These are phyloP conservation scores for Corymbia maculata DNA, from an alignment of 345 rosid species.

Conservation along the genomic window DNA sequence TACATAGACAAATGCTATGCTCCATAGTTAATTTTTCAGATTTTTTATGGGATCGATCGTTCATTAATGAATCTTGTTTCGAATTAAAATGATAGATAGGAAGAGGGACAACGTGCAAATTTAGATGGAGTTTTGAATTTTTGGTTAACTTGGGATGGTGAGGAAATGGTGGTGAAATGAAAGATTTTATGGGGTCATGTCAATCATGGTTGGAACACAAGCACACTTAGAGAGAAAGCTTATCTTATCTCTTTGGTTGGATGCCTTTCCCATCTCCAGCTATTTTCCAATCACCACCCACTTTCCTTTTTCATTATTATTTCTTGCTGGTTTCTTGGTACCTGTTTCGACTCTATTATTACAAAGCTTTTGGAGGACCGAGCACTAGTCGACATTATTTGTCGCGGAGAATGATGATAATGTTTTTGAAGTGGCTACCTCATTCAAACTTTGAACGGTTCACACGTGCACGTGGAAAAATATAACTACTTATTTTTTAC, in stretches of 20 bases:
- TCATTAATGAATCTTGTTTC: background rate
- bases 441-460: background rate
- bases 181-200: background rate
- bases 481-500: background rate
- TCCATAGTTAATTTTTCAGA: background rate
- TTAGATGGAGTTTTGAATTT: background rate
- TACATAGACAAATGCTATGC: background rate
- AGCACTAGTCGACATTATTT: background rate
- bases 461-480: background rate
- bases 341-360: background rate
- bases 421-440: background rate
- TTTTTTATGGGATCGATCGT: background rate
- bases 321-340: background rate
- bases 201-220: background rate
- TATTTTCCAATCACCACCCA: background rate
- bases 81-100: background rate
- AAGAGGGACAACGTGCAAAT: background rate
- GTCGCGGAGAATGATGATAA: background rate
- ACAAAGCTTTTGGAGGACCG: background rate
- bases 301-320: background rate
- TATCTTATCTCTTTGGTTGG: background rate
- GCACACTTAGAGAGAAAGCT: background rate
- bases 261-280: background rate
- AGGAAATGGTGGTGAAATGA: background rate
- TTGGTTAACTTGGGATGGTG: background rate